Evolutionary conservation across 257 asterid species (phyloP).

Genomic region (Dorcoceras hygrometricum): DNA sequence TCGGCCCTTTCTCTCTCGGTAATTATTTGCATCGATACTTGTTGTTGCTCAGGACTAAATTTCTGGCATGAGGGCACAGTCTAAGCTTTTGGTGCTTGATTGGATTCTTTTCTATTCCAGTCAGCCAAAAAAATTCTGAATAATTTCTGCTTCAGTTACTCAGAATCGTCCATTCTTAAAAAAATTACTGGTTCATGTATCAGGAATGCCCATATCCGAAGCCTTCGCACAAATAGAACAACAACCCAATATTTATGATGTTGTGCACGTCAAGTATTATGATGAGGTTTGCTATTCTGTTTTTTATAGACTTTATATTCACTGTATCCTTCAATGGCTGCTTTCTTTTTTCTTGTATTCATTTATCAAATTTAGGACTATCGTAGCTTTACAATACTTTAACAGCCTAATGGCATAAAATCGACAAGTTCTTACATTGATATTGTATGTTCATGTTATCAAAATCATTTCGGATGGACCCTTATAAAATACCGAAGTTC

Average conservation of each 20-base stretch:
- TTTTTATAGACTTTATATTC: constrained; percentile 8
- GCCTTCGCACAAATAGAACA: constrained; percentile 89
- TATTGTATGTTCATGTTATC: constrained; percentile 6
- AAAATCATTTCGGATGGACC: not conserved
- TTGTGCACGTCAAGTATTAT: constrained; percentile 79
- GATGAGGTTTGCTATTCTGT: constrained; percentile 59
- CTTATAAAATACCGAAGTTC: not conserved
- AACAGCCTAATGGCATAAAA: not conserved
- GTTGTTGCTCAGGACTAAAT: not conserved
- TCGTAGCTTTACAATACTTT: not conserved
- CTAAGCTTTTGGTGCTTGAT: not conserved
- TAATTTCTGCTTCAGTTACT: not conserved
- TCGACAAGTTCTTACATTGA: constrained; percentile 1
- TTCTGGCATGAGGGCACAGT: not conserved
- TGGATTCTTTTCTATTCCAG: not conserved
- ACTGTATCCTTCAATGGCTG: not conserved
- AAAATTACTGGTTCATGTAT: constrained; percentile 12
- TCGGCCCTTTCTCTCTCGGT: constrained; percentile 86
- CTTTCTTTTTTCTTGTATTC: not conserved
- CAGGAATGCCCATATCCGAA: constrained; percentile 87
- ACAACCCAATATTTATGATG: constrained; percentile 74
- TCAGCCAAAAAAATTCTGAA: not conserved
- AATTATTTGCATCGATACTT: not conserved
- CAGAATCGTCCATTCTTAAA: no score
- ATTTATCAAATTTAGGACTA: not conserved